Evolutionary conservation across 2,329 filamentous ascomycete genomes (phyloP), one percentile per base, ranked within the genome.

Genomic region (Penicillium sp.): DNA sequence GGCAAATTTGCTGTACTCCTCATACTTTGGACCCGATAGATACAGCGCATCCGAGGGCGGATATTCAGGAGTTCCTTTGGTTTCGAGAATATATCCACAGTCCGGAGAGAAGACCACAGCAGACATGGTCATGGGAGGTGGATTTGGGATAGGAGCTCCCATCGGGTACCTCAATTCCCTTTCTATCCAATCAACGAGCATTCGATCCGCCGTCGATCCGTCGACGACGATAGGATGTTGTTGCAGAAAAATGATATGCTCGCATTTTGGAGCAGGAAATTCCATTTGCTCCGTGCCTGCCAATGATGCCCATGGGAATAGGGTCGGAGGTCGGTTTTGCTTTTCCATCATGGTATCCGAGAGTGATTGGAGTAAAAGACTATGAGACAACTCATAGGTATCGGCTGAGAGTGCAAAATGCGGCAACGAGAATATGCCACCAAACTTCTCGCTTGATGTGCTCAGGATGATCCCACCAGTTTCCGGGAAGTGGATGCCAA

Each of bases 381-480:
- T 76, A 65, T 75, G 87, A 70, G 74, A 84, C 79, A 54, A 82
- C 79, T 65, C 70, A 61, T 83, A 87, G 2, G 78, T 75, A 49
- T 77, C 73, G 18, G 75, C 66, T 5, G 80, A 82, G 13, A 90
- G 81, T 0, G 89, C 80, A 45, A 99, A 81, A 70, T 97, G 91
- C 21, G 94, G 92, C 40, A 97, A 76, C 2, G 87, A 89, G 69
- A 96, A 96, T 49, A 97, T 87, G 36, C 94, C 92, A n/a, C 88
- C 85, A 65, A 94, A 94, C 76, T 96, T 97, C 67, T 96, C 89
- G 70, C 91, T 97, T 41, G 91, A 93, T 0, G 93, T 97, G 1
- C 88, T 90, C 67, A 97, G 76, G 29, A 97, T 76, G 43, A 94
- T 84, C 12, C 85, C 83, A 1, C 94, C 94, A 56, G 88, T 84